These are phyloP conservation scores for Tuber aestivum DNA, from an alignment of 495 filamentous ascomycete genomes.

Conservation along the genomic window DNA sequence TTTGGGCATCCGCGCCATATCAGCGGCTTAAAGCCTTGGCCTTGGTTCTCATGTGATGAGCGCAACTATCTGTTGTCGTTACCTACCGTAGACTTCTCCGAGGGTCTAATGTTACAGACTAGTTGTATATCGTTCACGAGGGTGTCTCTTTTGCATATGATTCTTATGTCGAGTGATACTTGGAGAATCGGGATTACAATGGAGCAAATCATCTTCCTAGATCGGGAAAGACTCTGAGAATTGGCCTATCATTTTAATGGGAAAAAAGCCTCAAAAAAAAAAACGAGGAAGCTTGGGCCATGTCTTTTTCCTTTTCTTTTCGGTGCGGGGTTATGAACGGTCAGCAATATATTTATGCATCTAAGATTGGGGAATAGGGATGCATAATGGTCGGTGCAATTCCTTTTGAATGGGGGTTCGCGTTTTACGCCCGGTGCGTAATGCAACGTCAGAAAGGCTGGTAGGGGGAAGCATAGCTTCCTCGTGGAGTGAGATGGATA, in stretches of 20 bases:
- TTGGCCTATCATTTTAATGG: background rate
- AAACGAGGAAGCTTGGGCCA: background rate
- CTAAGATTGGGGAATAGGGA: background rate
- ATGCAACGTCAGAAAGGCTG: background rate
- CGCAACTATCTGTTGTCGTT: background rate
- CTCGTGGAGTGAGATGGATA: background rate
- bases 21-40: background rate
- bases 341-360: background rate
- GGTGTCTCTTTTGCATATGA: background rate
- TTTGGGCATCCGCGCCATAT: background rate
- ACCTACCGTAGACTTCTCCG: background rate
- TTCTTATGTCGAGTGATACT: background rate
- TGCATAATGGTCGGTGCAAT: background rate
- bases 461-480: background rate
- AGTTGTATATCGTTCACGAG: background rate
- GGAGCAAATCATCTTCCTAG: background rate
- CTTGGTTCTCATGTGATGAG: background rate
- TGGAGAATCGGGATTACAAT: background rate
- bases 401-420: background rate
- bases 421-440: background rate
- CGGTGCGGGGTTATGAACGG: background rate
- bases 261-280: background rate
- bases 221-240: background rate
- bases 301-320: background rate
- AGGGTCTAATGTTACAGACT: background rate